Percentiles rank a stretch among this genome's conserved stretches.
Conservation (phyloP, 2,329 filamentous ascomycete genomes). For the Echinosphaeria canescens region DNA sequence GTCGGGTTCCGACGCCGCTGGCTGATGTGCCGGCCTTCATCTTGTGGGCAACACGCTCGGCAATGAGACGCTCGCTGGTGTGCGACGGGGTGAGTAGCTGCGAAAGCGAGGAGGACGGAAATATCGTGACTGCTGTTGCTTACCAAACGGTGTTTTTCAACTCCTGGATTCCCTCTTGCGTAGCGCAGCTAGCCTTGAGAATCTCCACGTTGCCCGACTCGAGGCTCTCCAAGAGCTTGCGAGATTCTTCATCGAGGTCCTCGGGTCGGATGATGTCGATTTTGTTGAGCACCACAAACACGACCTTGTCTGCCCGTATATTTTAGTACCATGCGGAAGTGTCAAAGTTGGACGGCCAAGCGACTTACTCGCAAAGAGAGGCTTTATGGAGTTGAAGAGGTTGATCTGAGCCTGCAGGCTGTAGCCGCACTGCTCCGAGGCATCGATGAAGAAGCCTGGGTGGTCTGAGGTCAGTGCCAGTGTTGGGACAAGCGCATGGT, state of each 20-base stretch:
- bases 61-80: slow-evolving; percentile 86
- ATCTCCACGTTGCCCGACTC: slow-evolving; percentile 82
- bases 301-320: too few species aligned
- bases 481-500: too few species aligned
- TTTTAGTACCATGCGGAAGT: too few species aligned
- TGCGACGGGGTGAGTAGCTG: too few species aligned
- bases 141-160: slow-evolving; percentile 94
- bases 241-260: slow-evolving; percentile 60
- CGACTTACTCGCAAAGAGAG: slow-evolving; percentile 93
- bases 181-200: slow-evolving; percentile 85
- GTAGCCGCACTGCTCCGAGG: slow-evolving; percentile 93
- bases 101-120: too few species aligned
- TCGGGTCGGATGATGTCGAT: slow-evolving; percentile 81
- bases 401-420: slow-evolving; percentile 82
- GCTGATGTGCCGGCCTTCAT: slow-evolving; percentile 73
- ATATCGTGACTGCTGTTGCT: too few species aligned
- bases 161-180: slow-evolving; percentile 78
- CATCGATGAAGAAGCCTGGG: slow-evolving; percentile 98
- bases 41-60: slow-evolving; percentile 87
- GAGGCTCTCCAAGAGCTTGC: slow-evolving; percentile 57
- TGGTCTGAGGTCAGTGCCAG: too few species aligned
- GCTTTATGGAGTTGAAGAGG: slow-evolving; percentile 91
- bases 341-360: too few species aligned
- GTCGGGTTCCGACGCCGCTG: slow-evolving; percentile 58
- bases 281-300: slow-evolving; percentile 96